phyloP scores from a whole-genome alignment of 306 rosid species.

The Dryas alaskensis region DNA sequence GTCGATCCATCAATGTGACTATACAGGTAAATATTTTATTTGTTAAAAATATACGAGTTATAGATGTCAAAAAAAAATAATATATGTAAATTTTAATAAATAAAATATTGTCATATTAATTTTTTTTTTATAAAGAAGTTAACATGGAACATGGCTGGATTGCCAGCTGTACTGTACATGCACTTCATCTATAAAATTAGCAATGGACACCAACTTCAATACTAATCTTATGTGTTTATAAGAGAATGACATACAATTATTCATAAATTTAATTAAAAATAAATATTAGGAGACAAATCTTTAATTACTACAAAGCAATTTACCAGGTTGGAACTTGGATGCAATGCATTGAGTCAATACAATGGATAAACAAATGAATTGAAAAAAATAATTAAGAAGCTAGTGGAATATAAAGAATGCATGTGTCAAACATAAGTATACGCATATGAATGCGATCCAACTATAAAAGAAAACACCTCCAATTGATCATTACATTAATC shows the following conservation, averaged over 20 bases:
- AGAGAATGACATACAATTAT: neutral
- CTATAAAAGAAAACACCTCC: neutral
- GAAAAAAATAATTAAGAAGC: neutral
- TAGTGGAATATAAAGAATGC: neutral
- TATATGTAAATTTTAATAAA: no score
- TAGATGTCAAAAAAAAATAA: no score
- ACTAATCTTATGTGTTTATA: no score
- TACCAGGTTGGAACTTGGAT: neutral
- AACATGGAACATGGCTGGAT: no score
- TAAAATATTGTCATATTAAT: no score
- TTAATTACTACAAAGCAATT: neutral
- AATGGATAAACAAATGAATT: neutral
- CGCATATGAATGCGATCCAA: slow-evolving; percentile 1
- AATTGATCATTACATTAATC: neutral
- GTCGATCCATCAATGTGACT: no score
- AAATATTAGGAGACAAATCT: neutral
- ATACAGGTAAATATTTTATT: no score
- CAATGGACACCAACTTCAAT: no score
- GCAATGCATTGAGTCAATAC: neutral
- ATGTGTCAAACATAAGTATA: neutral
- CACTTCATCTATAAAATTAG: no score
- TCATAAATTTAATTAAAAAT: neutral
- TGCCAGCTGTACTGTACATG: no score
- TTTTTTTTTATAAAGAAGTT: no score
- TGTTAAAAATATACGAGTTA: no score